Evolutionary conservation across 345 rosid species (phyloP), one percentile per base, ranked within the genome.

Genomic region (Salix udensis): DNA sequence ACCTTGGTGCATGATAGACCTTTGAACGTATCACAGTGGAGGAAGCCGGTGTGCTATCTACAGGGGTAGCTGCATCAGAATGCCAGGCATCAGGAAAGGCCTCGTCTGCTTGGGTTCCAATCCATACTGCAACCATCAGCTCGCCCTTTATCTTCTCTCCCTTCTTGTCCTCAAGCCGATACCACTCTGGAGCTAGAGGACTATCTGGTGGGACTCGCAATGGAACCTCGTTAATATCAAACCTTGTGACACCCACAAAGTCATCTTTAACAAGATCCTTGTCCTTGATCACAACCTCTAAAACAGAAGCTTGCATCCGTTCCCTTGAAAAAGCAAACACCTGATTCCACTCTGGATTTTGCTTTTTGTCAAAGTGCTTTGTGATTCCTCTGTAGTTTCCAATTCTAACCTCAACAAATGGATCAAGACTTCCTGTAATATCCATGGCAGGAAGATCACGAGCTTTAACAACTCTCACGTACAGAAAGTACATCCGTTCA

Each of bases 51-150:
- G 62, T 19, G 50, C 64, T 64, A 34, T 77, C 84, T 64, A 70
- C 53, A 28, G 81, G 78, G 23, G 65, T 81, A 40, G 81, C 84
- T 53, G 81, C 84, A 70, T 81, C 84, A 55, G 84, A 81, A 74
- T 81, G 81, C 84, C 84, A 81, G 40, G 84, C 84, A 65, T 81
- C 84, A 14, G 81, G 46, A 70, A 81, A 81, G 16, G 84, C 81
- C 68, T 81, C 84, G 19, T 81, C 84, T 34, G 84, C 84, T 65
- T 81, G 84, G 30, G 84, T 81, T n/a, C 84, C 84, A 64, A 81
- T 81, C 84, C 84, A 81, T 65, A 81, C 81, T 23, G 84, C 84
- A 74, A 81, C 81, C 84, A 81, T 81, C 65, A 81, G 76, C 78
- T 81, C 84, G 6, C 84, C 84, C 80, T 74, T 77, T 7, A 81